Base-by-base conservation (phyloP, 306 rosid genomes). In the Cicer yamashitae region DNA sequence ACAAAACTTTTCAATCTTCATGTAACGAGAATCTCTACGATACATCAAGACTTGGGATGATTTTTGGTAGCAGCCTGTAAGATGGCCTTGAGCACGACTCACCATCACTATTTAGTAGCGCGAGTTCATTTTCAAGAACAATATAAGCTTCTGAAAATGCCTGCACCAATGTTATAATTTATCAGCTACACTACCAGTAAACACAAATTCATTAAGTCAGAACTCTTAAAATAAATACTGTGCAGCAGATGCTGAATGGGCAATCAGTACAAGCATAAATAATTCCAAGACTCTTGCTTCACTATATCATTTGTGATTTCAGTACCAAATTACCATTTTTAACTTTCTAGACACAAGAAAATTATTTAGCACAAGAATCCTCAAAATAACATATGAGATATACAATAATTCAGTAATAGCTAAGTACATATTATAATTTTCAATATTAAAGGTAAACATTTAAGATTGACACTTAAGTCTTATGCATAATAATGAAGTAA, bases 141-240 rank as follows among this genome's bases (percentile, higher is more conserved):
- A 87, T 81, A 80, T 89, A 89, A 51, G 98, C 98, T 77, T 93
- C 98, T 48, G 96, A 85, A 82, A 90, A 93, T 39, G 96, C 98
- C 98, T 93, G 79, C 78, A 85, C 7, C 76, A 53, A 65, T 43
- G 60, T 6, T 11, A 47, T 43, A 67, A 74, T 51, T 43, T 8
- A 64, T 86, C 70, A 85, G 82, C 75, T 53, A 53, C 22, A 70
- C 3, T 15, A 45, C 13, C 57, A 76, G 20, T 18, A 71, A 40
- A 39, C 12, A 17, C 64, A 63, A 63, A 53, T 64, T 79, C 68
- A 66, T 47, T 77, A 64, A 70, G 72, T 51, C 34, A 40, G 17
- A 38, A 30, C 30, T 59, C 6, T 41, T 52, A 37, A 65, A 46
- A 57, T 47, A 15, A 40, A 41, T 34, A 59, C 58, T 40, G 15